These are phyloP conservation scores for Dendrobium officinale DNA, from an alignment of 106 monocot species.

Conservation along the genomic window DNA sequence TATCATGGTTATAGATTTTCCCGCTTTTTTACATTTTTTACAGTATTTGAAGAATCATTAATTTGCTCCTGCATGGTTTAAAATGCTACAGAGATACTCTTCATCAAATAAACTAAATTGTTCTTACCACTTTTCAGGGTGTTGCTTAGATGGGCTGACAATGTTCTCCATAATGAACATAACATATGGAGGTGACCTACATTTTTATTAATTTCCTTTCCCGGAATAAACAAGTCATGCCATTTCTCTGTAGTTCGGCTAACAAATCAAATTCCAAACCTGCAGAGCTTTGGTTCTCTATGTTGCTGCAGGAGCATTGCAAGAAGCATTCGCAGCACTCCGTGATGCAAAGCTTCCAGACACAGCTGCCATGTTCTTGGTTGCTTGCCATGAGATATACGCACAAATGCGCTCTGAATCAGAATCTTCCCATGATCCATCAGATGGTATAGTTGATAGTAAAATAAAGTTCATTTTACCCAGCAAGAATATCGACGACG, in stretches of 20 bases:
- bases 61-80: neutral
- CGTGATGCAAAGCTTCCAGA: conserved; percentile 76
- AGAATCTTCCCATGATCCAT: conserved; percentile 13
- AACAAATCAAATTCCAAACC: neutral
- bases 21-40: neutral
- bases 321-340: conserved; percentile 77
- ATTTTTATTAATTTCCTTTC: neutral
- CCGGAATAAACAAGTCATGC: neutral
- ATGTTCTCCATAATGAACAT: conserved; percentile 74
- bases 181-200: conserved; percentile 84
- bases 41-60: conserved; percentile 1
- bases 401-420: conserved; percentile 23
- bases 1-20: neutral
- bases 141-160: conserved; percentile 83
- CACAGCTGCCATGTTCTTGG: conserved; percentile 89
- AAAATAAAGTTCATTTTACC: conserved; percentile 45
- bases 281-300: conserved; percentile 81
- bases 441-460: conserved; percentile 2
- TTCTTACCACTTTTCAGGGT: conserved; percentile 41
- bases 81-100: neutral
- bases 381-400: conserved; percentile 94
- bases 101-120: neutral
- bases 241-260: neutral
- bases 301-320: conserved; percentile 84
- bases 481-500: conserved; percentile 34